A percentile compares a stretch with the other conserved stretches of the same genome.
Conservation (phyloP, 2,329 filamentous ascomycete species). For the Paecilomyces formosus region DNA sequence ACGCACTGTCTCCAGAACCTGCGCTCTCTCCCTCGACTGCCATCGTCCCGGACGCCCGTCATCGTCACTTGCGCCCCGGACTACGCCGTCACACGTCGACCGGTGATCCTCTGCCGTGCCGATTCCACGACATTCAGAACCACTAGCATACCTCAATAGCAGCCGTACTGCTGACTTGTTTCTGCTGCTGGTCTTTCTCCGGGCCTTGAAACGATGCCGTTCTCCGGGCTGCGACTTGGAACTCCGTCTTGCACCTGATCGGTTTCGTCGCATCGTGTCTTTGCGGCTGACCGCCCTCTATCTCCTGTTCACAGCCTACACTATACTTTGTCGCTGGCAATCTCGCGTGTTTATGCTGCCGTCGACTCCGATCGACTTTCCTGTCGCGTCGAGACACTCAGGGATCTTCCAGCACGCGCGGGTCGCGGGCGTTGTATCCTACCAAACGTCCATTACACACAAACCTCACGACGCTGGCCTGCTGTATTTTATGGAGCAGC, state of each 20-base stretch:
- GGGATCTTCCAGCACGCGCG: background rate
- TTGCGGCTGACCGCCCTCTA: background rate
- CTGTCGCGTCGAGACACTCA: background rate
- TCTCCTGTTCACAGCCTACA: background rate
- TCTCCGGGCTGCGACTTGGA: background rate
- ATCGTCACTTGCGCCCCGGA: background rate
- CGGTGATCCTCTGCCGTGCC: background rate
- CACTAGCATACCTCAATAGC: background rate
- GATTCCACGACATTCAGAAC: background rate
- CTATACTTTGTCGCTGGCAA: background rate
- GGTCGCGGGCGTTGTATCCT: background rate
- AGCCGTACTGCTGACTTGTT: background rate
- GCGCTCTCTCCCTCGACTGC: background rate
- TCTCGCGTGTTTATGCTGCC: background rate
- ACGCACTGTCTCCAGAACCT: background rate
- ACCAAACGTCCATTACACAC: background rate
- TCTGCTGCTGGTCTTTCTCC: background rate
- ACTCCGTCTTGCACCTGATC: background rate
- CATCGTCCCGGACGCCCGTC: background rate
- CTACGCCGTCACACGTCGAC: background rate
- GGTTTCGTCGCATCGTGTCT: background rate
- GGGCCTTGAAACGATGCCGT: background rate
- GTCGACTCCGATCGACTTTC: background rate
- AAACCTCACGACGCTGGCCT: background rate
- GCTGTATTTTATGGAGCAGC: slow-evolving; percentile 21